These are phyloP conservation scores for Pseudisothecium myosuroides DNA, from an alignment of 225 moss, liverwort and hornwort genomes.

Conservation along the genomic window DNA sequence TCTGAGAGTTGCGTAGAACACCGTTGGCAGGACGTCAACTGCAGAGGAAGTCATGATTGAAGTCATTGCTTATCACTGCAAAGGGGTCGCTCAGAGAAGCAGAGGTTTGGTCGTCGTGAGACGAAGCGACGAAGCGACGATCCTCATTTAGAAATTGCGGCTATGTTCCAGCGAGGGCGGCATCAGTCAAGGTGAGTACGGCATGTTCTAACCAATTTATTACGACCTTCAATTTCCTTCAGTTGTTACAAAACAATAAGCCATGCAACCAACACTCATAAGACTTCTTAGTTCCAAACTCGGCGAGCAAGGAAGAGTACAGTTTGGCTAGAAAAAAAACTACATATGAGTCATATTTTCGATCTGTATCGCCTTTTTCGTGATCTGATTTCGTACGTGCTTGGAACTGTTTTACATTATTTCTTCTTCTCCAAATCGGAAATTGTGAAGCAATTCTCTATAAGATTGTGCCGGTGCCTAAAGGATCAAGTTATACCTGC, in stretches of 20 bases:
- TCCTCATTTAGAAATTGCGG: neutral
- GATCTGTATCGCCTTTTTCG: neutral
- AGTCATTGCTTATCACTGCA: constrained; percentile 33
- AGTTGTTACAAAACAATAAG: neutral
- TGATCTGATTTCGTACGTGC: neutral
- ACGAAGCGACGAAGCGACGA: neutral
- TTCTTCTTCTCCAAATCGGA: neutral
- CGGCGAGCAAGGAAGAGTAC: neutral
- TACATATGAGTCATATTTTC: neutral
- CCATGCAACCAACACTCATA: neutral
- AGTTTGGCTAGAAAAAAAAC: neutral
- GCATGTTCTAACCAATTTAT: neutral
- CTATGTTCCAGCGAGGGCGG: neutral
- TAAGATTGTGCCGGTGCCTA: neutral
- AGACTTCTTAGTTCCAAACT: neutral
- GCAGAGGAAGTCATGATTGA: constrained; percentile 19
- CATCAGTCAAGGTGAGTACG: neutral
- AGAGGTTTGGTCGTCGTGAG: neutral
- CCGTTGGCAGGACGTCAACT: neutral
- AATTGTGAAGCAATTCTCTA: neutral
- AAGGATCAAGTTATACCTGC: neutral
- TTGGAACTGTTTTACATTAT: neutral
- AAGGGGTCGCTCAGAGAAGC: neutral
- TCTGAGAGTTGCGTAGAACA: neutral
- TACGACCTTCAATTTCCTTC: neutral